A percentile compares a stretch with the other conserved stretches of the same genome.
phyloP scores from a whole-genome alignment of 2,329 filamentous ascomycete genomes.

The Ophiostoma triangulosporum region DNA sequence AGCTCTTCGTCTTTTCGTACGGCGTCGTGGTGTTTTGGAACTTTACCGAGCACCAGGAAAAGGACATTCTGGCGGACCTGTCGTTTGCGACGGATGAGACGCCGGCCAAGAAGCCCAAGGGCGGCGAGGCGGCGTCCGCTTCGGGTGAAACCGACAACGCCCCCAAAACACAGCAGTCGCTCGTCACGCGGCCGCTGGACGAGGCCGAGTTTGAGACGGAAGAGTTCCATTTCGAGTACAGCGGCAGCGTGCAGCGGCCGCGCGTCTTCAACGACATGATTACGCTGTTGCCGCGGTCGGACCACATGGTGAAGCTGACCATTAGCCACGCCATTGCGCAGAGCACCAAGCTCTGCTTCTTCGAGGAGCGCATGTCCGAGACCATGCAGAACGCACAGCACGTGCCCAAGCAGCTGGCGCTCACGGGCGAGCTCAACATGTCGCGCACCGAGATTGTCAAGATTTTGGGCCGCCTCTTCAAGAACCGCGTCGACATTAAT shows the following conservation, averaged over 20 bases:
- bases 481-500: slow-evolving; percentile 91
- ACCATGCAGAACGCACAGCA: slow-evolving; percentile 91
- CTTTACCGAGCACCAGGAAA: slow-evolving; percentile 90
- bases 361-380: slow-evolving; percentile 88
- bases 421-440: slow-evolving; percentile 87
- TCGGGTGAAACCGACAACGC: neutral
- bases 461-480: slow-evolving; percentile 81
- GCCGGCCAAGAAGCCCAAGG: neutral
- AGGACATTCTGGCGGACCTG: slow-evolving; percentile 87
- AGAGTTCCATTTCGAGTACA: slow-evolving; percentile 98
- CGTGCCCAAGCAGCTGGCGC: slow-evolving; percentile 74
- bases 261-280: slow-evolving; percentile 99
- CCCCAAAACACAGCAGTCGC: slow-evolving; percentile 24
- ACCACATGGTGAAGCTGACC: slow-evolving; percentile 98
- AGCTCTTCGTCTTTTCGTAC: slow-evolving; percentile 96
- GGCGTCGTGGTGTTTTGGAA: slow-evolving; percentile 99
- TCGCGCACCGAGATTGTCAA: slow-evolving; percentile 81
- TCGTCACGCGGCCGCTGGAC: slow-evolving; percentile 67
- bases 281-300: slow-evolving; percentile 71
- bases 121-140: neutral
- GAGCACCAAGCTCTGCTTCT: slow-evolving; percentile 90
- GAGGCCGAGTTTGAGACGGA: slow-evolving; percentile 94
- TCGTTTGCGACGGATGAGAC: slow-evolving; percentile 64
- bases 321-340: slow-evolving; percentile 97
- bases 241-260: slow-evolving; percentile 67